Percentiles rank a stretch among this genome's conserved stretches.
Conservation (phyloP, 106 monocot genomes). For the Narthecium ossifragum region DNA sequence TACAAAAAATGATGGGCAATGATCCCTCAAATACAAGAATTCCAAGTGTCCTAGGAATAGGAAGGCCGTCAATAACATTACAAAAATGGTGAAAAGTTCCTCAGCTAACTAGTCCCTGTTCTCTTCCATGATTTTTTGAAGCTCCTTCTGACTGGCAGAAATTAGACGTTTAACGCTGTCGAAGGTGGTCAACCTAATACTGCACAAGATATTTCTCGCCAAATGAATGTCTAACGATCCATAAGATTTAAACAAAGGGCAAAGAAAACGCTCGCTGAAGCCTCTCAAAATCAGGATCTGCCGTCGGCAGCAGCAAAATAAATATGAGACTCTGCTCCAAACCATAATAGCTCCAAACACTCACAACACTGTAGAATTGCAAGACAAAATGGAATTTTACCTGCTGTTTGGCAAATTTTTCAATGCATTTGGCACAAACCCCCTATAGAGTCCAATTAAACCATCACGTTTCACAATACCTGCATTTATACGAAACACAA, state of each 20-base stretch:
- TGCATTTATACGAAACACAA: slow-evolving; percentile 16
- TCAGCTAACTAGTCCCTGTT: slow-evolving; percentile 26
- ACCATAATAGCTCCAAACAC: neutral
- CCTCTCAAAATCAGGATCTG: neutral
- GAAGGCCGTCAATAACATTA: too few species aligned
- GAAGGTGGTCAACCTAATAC: slow-evolving; percentile 86
- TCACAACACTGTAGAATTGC: neutral
- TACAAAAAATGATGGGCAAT: too few species aligned
- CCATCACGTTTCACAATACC: slow-evolving; percentile 94
- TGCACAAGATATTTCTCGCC: slow-evolving; percentile 17
- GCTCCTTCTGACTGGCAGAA: slow-evolving; percentile 37
- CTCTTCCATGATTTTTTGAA: slow-evolving; percentile 36
- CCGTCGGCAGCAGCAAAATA: neutral
- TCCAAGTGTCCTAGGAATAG: too few species aligned
- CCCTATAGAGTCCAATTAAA: slow-evolving; percentile 74
- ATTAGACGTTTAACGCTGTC: slow-evolving; percentile 64
- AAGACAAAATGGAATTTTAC: slow-evolving; percentile 20
- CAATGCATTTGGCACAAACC: slow-evolving; percentile 87
- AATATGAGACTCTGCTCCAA: neutral
- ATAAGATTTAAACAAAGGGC: neutral
- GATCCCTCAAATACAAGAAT: too few species aligned
- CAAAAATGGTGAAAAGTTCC: too few species aligned
- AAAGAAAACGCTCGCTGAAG: neutral
- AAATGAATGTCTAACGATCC: neutral
- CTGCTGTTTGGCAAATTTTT: slow-evolving; percentile 97